These are phyloP conservation scores for Metschnikowia shivogae DNA, from an alignment of 805 yeast genomes.

Conservation along the genomic window DNA sequence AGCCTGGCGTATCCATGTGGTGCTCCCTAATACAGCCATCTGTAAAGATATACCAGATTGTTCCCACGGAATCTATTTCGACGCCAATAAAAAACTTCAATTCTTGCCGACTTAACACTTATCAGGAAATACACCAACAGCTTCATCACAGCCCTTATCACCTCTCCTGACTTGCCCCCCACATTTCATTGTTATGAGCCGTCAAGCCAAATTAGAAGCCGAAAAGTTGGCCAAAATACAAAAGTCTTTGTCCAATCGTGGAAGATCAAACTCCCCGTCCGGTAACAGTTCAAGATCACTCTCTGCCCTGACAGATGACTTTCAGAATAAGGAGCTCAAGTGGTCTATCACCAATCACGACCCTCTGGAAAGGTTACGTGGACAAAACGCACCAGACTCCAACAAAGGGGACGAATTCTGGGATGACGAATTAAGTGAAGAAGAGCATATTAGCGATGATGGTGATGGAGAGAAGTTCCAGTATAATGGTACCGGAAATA, in stretches of 20 bases:
- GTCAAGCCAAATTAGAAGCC: conserved; percentile 38
- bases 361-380: conserved; percentile 59
- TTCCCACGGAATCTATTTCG: too few relatives aligned
- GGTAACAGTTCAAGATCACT: conserved; percentile 31
- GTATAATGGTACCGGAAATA: conserved; percentile 56
- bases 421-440: conserved; percentile 46
- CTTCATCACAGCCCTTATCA: too few relatives aligned
- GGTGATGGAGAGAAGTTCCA: conserved; percentile 55
- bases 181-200: conserved; percentile 25
- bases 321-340: conserved; percentile 40
- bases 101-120: too few relatives aligned
- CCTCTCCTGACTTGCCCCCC: neutral
- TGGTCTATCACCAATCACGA: conserved; percentile 71
- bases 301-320: conserved; percentile 34
- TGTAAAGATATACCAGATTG: too few relatives aligned
- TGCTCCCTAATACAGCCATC: too few relatives aligned
- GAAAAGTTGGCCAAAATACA: conserved; percentile 39
- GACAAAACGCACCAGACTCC: conserved; percentile 7
- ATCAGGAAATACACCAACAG: too few relatives aligned
- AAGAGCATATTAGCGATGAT: conserved; percentile 57
- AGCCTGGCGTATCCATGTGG: too few relatives aligned
- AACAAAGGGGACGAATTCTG: conserved; percentile 9
- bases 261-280: conserved; percentile 35
- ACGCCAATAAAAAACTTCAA: too few relatives aligned
- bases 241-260: conserved; percentile 34